Percentiles rank a stretch among this genome's conserved stretches.
Conservation (phyloP, 2,329 filamentous ascomycete genomes). For the Hypoxylon rubiginosum region DNA sequence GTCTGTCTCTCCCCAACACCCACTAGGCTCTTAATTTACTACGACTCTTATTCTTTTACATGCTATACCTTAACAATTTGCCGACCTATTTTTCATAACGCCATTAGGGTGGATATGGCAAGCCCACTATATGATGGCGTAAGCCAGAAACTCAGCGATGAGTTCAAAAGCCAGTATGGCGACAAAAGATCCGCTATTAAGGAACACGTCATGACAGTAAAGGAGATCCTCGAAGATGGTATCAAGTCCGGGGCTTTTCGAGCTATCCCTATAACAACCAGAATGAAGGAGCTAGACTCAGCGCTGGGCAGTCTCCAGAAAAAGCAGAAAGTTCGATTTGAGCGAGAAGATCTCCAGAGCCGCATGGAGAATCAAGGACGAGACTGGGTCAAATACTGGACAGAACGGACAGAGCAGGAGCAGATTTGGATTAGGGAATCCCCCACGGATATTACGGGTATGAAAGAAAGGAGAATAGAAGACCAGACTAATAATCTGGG, state of each 20-base stretch:
- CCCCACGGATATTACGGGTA: no score
- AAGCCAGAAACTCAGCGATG: neutral
- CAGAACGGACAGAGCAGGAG: neutral
- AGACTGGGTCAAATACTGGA: slow-evolving; percentile 12
- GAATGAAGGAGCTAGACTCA: slow-evolving; percentile 6
- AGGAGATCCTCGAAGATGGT: slow-evolving; percentile 1
- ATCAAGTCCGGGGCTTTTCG: neutral
- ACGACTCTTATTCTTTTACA: no score
- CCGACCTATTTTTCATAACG: neutral
- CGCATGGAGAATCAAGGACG: neutral
- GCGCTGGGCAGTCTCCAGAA: neutral
- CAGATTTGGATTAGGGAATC: no score
- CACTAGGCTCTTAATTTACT: no score
- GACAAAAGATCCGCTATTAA: slow-evolving; percentile 7
- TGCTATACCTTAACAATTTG: neutral
- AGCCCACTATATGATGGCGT: neutral
- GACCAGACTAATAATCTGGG: slow-evolving; percentile 6
- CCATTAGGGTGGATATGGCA: neutral
- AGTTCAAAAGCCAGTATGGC: slow-evolving; percentile 1
- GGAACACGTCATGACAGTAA: slow-evolving; percentile 3
- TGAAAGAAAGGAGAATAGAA: neutral
- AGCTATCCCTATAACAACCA: slow-evolving; percentile 6
- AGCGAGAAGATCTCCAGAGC: neutral
- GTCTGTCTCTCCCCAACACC: no score
- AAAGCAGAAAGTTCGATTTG: neutral